Base-by-base conservation (phyloP, 1,284 basidiomycete species). In the Leucoagaricus sp. region DNA sequence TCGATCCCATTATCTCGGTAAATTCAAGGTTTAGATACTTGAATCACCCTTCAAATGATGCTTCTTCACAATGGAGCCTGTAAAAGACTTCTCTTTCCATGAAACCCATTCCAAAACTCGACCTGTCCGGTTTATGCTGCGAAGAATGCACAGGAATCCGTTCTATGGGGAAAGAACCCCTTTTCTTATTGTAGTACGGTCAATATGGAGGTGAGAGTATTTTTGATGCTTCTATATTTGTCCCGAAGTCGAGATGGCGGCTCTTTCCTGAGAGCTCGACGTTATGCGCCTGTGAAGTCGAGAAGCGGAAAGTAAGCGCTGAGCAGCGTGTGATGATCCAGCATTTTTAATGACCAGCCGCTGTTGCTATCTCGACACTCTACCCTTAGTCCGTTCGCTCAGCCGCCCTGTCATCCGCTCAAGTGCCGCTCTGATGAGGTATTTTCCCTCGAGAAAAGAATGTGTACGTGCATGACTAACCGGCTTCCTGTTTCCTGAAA, bases 201-300 rank as follows among this genome's bases (percentile, higher is more conserved):
- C 17, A 45, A 44, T 15, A 40, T n/a, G 25, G 13, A 29, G 40
- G 26, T 25, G 21, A 44, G 17, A 47, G 44, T 15, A 19, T 45
- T 26, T 19, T 7, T 47, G 44, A 29, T 33, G 21, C 12, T 8
- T 38, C 44, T 23, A 47, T n/a, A 54, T 28, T 28, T 54, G 28
- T 15, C 13, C 17, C 23, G 53, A 54, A 54, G 34, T 40, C 23
- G 31, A 53, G 46, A 34, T 25, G 9, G 45, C 23, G 7, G 29
- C 31, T 5, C 31, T 28, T 40, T 23, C 53, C 53, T 34, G 42
- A 17, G 21, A 17, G 23, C 42, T 26, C 34, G 15, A 23, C 33
- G 36, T 45, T 53, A 53, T 38, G 42, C 47, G 31, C 51, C 42
- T 53, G 51, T 15, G 51, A 53, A 29, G 31, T 44, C 21, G 28